Evolutionary conservation across 2,329 filamentous ascomycete genomes (phyloP), one percentile per base, ranked within the genome.

Genomic region (Sarocladiaceae sp.): DNA sequence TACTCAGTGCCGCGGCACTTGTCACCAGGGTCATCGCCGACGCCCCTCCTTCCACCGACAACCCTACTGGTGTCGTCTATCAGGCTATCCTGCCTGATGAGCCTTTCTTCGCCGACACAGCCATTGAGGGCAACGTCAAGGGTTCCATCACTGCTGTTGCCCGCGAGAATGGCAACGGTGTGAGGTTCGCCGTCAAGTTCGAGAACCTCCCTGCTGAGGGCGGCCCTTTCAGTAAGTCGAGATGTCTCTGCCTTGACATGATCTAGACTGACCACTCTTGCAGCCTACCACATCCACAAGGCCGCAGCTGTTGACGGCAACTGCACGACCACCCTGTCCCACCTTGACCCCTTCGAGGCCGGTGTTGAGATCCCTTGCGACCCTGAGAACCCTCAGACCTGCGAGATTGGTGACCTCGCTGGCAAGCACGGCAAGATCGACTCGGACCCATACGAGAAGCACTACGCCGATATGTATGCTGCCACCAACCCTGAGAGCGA

Each of bases 401-500:
- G 88, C 72, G 82, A 93, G 69, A 81, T 88, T 11, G 88, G 89
- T 57, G 88, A 93, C 65, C 74, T 91, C 52, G 80, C 81, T 59
- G 88, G 88, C 63, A 93, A 93, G 72, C 73, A 86, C 61, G 87
- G 87, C 56, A 75, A 75, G 55, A 78, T 88, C 60, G 73, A 67
- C 23, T 65, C 67, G 25, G 74, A 77, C 56, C 71, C 76, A 12
- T 84, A 77, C 62, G 62, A 64, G 25, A 67, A 65, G 52, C 70
- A 67, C 47, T 87, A 80, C 68, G 62, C 66, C 54, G 85, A 88
- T 62, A 64, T 69, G 20, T 88, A 76, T 62, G 69, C 77, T n/a
- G 81, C 83, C 3, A 77, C 82, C 28, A 60, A 70, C 39, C 63
- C 72, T 13, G 77, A 74, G 31, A 66, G 73, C 36, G 72, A 72